Evolutionary conservation across 176 grass and related monocot species (phyloP).

Genomic region (Phyllostachys edulis): DNA sequence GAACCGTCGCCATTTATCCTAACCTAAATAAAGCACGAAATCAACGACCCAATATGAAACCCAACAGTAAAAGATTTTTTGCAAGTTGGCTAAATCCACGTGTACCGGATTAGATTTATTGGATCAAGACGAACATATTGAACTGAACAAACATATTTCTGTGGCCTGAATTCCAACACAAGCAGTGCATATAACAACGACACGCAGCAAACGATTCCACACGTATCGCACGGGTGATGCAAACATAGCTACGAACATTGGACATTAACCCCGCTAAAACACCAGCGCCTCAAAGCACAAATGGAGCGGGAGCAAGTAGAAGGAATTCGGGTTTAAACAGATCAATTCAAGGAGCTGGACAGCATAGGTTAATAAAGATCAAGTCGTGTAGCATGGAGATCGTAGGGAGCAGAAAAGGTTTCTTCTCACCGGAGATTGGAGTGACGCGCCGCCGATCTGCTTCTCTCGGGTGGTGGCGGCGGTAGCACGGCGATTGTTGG

Average conservation of each 20-base stretch:
- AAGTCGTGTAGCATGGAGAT: background rate
- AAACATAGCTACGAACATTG: background rate
- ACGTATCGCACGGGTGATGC: background rate
- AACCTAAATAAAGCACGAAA: slow-evolving; percentile 9
- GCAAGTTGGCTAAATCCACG: background rate
- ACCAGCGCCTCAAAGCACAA: background rate
- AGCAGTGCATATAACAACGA: background rate
- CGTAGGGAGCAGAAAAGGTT: background rate
- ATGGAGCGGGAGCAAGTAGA: background rate
- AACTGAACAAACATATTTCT: background rate
- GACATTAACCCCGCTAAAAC: background rate
- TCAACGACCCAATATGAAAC: background rate
- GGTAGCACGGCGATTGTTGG: slow-evolving; percentile 1
- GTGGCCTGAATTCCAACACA: background rate
- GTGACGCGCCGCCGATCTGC: slow-evolving; percentile 17
- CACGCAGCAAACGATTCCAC: background rate
- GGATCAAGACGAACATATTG: background rate
- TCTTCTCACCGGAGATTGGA: slow-evolving; percentile 19
- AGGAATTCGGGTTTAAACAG: background rate
- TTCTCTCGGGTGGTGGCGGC: background rate
- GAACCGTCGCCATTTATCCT: slow-evolving; percentile 43
- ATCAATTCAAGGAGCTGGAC: background rate
- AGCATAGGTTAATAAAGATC: background rate
- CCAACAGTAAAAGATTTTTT: background rate
- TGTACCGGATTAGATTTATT: background rate